These are phyloP conservation scores for Pseudohalonectria lignicola DNA, from an alignment of 2,329 filamentous ascomycete genomes.

Conservation along the genomic window DNA sequence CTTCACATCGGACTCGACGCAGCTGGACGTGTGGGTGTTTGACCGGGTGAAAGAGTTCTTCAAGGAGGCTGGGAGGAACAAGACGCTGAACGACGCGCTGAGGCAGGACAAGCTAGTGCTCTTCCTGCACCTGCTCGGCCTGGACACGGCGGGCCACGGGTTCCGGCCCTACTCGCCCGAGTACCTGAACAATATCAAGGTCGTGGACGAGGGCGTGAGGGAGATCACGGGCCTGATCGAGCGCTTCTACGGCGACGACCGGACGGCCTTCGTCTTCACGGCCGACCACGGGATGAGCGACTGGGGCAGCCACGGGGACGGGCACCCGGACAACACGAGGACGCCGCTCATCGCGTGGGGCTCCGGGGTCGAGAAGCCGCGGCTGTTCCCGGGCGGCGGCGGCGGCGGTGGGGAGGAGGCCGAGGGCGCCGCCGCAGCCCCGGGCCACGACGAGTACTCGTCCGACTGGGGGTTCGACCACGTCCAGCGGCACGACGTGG, in stretches of 20 bases:
- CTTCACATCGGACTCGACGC: slow-evolving; percentile 70
- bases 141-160: slow-evolving; percentile 82
- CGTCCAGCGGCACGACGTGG: slow-evolving; percentile 79
- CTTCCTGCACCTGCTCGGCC: slow-evolving; percentile 83
- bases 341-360: slow-evolving; percentile 92
- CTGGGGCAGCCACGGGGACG: slow-evolving; percentile 97
- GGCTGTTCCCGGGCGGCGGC: slow-evolving; percentile 35
- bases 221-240: slow-evolving; percentile 75
- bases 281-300: slow-evolving; percentile 99
- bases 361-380: slow-evolving; percentile 72
- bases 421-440: slow-evolving; percentile 34
- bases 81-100: slow-evolving; percentile 60
- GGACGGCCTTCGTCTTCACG: slow-evolving; percentile 93
- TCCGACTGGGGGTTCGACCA: slow-evolving; percentile 77
- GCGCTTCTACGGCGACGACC: slow-evolving; percentile 71
- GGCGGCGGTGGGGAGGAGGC: too few species aligned
- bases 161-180: slow-evolving; percentile 90
- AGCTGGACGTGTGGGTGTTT: slow-evolving; percentile 91
- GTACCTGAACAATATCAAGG: slow-evolving; percentile 86
- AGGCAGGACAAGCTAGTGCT: slow-evolving; percentile 84
- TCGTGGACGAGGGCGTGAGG: slow-evolving; percentile 83
- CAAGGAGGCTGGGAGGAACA: slow-evolving; percentile 64
- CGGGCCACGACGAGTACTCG: slow-evolving; percentile 87
- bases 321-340: slow-evolving; percentile 91
- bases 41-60: slow-evolving; percentile 86